phyloP scores from a whole-genome alignment of 1,284 basidiomycete species.

The Neolentinus lepideus region DNA sequence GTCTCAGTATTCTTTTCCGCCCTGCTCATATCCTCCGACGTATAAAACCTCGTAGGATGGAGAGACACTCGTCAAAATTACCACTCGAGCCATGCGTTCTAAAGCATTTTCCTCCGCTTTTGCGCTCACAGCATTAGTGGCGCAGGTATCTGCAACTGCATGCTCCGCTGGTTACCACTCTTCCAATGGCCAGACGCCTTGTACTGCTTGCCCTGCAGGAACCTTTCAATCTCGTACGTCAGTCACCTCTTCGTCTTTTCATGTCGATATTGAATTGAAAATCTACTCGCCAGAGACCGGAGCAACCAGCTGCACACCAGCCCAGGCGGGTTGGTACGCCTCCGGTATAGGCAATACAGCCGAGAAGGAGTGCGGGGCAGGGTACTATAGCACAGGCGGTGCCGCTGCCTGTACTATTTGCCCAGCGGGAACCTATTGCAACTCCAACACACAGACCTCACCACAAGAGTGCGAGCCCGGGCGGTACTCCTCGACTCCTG shows the following conservation, averaged over 20 bases:
- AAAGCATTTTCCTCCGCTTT: background rate
- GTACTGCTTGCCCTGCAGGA: background rate
- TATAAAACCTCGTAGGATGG: too few species aligned
- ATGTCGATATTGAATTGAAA: background rate
- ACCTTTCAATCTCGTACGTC: background rate
- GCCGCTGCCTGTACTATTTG: constrained; percentile 9
- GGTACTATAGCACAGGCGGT: constrained; percentile 9
- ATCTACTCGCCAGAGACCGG: constrained; percentile 7
- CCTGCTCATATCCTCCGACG: too few species aligned
- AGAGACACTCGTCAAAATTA: background rate
- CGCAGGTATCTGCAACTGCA: background rate
- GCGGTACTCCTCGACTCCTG: constrained; percentile 4
- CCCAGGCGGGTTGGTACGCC: constrained; percentile 10
- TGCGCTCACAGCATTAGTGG: background rate
- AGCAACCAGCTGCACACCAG: constrained; percentile 6
- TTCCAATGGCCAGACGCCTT: background rate
- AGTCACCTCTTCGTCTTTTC: background rate
- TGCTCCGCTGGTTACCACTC: background rate
- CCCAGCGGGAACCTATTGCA: constrained; percentile 8
- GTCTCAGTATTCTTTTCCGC: background rate
- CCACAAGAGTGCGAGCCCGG: constrained; percentile 9
- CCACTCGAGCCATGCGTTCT: background rate
- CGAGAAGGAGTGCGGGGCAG: constrained; percentile 5
- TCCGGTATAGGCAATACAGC: constrained; percentile 8
- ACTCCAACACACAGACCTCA: constrained; percentile 2